These are phyloP conservation scores for Coemansia sp. DNA, from an alignment of 192 early-diverging fungal species.

Conservation along the genomic window DNA sequence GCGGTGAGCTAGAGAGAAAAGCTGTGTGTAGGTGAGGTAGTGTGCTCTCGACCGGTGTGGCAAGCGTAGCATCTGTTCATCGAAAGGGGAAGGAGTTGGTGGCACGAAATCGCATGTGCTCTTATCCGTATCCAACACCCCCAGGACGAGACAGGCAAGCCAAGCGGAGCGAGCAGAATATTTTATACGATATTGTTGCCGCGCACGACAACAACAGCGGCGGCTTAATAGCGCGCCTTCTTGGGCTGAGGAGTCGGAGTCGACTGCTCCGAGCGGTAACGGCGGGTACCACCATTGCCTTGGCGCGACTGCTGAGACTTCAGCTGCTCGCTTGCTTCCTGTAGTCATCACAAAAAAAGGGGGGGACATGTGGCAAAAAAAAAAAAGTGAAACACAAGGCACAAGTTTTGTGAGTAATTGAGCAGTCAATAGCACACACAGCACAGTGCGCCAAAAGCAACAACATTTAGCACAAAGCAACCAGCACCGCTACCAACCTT, in stretches of 20 bases:
- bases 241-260: constrained; percentile 8
- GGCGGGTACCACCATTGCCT: neutral
- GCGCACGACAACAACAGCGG: neutral
- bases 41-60: neutral
- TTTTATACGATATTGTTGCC: neutral
- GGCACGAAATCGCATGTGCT: neutral
- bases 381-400: constrained; percentile 8
- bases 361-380: neutral
- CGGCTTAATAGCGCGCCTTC: constrained; percentile 4
- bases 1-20: neutral
- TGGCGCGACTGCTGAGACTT: constrained; percentile 15
- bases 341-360: neutral
- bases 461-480: neutral
- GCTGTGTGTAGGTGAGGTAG: neutral
- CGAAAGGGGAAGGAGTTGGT: neutral
- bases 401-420: constrained; percentile 6
- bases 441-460: constrained; percentile 1
- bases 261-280: neutral
- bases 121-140: neutral
- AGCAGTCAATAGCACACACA: constrained; percentile 5
- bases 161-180: neutral
- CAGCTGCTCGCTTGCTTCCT: constrained; percentile 20
- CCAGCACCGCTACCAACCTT: constrained; percentile 38
- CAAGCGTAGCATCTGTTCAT: constrained; percentile 5
- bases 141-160: constrained; percentile 4